A percentile compares a stretch with the other conserved stretches of the same genome.
phyloP scores from a whole-genome alignment of 75 land plant species.

The Chamaecyparis obtusa region DNA sequence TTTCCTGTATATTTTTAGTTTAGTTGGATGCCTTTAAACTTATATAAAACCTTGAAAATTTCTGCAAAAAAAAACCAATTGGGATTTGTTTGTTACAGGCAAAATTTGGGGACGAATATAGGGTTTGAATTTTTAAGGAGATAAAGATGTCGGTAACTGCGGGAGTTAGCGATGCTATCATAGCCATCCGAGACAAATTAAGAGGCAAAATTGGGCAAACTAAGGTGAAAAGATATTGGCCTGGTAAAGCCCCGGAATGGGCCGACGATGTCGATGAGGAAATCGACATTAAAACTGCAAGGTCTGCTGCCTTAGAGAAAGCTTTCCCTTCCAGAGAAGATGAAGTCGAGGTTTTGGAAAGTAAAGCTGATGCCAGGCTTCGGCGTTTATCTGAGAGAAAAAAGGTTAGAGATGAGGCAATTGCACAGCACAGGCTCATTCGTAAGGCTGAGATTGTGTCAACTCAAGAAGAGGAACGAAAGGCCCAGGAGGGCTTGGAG shows the following conservation, averaged over 20 bases:
- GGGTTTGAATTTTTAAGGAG: background rate
- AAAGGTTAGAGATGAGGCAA: slow-evolving; percentile 72
- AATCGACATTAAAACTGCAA: slow-evolving; percentile 32
- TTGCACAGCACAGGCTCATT: slow-evolving; percentile 83
- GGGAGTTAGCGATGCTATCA: slow-evolving; percentile 88
- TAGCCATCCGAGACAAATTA: slow-evolving; percentile 78
- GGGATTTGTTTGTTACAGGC: no score
- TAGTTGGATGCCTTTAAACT: no score
- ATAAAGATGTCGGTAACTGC: slow-evolving; percentile 91
- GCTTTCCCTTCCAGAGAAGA: slow-evolving; percentile 62
- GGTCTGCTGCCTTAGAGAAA: slow-evolving; percentile 35
- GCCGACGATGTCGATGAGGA: slow-evolving; percentile 90
- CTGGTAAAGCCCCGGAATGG: slow-evolving; percentile 97
- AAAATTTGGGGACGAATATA: no score
- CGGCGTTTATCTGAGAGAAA: slow-evolving; percentile 77
- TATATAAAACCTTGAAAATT: no score
- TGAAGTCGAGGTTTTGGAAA: slow-evolving; percentile 1
- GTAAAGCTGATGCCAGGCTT: slow-evolving; percentile 54
- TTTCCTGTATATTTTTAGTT: no score
- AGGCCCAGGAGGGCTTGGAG: slow-evolving; percentile 56
- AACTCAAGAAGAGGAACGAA: slow-evolving; percentile 72
- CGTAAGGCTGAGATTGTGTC: slow-evolving; percentile 91
- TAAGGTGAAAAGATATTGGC: slow-evolving; percentile 95
- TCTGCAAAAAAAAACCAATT: no score
- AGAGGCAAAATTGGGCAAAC: slow-evolving; percentile 93